phyloP scores from a whole-genome alignment of 495 filamentous ascomycete species.

The Aspergillus diversus region DNA sequence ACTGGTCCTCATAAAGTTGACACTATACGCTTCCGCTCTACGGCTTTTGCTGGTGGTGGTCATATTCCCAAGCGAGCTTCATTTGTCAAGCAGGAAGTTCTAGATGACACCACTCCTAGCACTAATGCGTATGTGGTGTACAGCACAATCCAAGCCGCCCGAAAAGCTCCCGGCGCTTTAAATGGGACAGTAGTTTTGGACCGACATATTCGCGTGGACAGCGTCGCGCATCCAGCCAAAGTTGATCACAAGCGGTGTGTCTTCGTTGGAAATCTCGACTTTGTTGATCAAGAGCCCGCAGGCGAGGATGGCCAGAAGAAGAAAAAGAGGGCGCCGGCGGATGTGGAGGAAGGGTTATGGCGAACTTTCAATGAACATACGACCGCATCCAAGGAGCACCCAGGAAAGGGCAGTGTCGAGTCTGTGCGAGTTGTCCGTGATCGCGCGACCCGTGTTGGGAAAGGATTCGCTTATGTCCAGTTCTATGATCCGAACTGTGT shows the following conservation, averaged over 20 bases:
- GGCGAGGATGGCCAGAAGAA: constrained; percentile 57
- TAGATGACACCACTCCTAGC: constrained; percentile 86
- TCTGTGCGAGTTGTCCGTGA: constrained; percentile 94
- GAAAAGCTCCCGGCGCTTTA: constrained; percentile 73
- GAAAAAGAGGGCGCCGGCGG: constrained; percentile 74
- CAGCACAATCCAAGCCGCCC: constrained; percentile 68
- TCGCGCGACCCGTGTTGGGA: constrained; percentile 85
- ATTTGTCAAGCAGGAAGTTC: constrained; percentile 77
- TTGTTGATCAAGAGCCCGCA: constrained; percentile 80
- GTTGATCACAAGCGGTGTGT: constrained; percentile 87
- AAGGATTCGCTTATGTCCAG: constrained; percentile 98
- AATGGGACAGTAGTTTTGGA: constrained; percentile 86
- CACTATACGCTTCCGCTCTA: constrained; percentile 91
- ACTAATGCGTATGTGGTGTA: constrained; percentile 96
- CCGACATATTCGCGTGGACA: constrained; percentile 88
- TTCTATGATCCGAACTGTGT: constrained; percentile 88
- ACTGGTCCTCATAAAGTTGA: constrained; percentile 70
- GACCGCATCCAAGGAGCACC: constrained; percentile 45
- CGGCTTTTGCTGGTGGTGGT: constrained; percentile 69
- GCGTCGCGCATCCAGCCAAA: constrained; percentile 81
- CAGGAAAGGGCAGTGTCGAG: constrained; percentile 75
- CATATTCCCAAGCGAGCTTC: constrained; percentile 89
- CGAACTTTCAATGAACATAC: constrained; percentile 67
- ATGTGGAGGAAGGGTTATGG: constrained; percentile 96
- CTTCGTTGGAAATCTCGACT: constrained; percentile 95